These are phyloP conservation scores for Lycium ferocissimum DNA, from an alignment of 257 asterid species.

Conservation along the genomic window DNA sequence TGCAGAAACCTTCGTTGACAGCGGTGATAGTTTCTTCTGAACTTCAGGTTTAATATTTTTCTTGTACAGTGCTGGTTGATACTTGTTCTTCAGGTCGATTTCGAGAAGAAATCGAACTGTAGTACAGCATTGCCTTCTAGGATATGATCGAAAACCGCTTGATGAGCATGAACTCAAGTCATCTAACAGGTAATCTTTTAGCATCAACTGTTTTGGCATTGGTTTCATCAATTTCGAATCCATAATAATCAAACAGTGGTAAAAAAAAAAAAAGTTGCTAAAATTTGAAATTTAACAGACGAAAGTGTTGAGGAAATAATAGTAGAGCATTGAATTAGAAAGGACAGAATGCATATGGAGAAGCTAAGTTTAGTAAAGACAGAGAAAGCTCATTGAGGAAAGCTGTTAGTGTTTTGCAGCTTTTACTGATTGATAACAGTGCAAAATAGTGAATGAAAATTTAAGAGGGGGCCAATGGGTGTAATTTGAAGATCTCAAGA, in stretches of 20 bases:
- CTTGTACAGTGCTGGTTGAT: conserved; percentile 31
- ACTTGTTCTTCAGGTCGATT: conserved; percentile 41
- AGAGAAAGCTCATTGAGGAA: conserved; percentile 24
- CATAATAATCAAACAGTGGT: neutral
- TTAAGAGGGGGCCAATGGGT: conserved; percentile 22
- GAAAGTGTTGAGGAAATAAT: conserved; percentile 20
- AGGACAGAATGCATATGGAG: conserved; percentile 26
- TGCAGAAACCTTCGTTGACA: conserved; percentile 47
- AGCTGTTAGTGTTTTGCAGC: neutral
- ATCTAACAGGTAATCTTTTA: conserved; percentile 56
- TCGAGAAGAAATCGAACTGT: conserved; percentile 51
- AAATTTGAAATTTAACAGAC: conserved; percentile 20
- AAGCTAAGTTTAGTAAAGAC: neutral
- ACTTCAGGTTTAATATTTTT: conserved; percentile 24
- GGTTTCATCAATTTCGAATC: conserved; percentile 28
- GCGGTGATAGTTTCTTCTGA: conserved; percentile 29
- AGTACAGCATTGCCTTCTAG: conserved; percentile 50
- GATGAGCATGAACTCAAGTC: conserved; percentile 60
- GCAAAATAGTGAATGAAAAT: neutral
- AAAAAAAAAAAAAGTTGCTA: neutral
- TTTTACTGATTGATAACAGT: conserved; percentile 15
- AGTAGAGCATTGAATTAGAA: conserved; percentile 32
- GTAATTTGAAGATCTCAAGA: conserved; percentile 77
- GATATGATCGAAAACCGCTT: conserved; percentile 54
- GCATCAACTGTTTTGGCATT: conserved; percentile 40